Base-by-base conservation (phyloP, 2,329 filamentous ascomycete species). In the Microdochium trichocladiopsis region DNA sequence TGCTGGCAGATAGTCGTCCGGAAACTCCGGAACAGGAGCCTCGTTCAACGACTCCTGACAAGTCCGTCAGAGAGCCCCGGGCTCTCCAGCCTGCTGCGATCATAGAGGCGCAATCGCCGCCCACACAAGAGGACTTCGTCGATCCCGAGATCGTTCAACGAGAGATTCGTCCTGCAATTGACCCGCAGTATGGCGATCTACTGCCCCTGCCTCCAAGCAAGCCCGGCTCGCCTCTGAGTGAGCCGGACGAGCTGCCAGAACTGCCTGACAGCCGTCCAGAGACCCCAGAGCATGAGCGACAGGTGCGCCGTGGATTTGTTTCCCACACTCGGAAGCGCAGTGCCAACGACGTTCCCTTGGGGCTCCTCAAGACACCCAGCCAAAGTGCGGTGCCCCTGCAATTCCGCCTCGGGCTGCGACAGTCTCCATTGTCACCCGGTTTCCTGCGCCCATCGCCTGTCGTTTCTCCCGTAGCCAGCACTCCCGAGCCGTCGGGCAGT, bases 141-240 rank as follows among this genome's bases (percentile, higher is more conserved):
- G 80, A 84, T 59, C 78, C 80, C 18, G 82, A 84, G 59, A 79
- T 86, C 59, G 71, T 74, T 50, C 72, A 76, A 52, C 73, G 82
- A 56, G 71, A 73, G 56, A 78, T 86, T 67, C 83, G 82, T 63
- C 81, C 81, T 57, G 81, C 82, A 57, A 85, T 86, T 60, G 83
- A 87, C 63, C 83, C 83, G 37, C 76, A 81, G 57, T 83, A 83
- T 68, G 80, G 82, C 56, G 83, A 87, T 63, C 69, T 86, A 49
- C 74, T 87, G 52, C 81, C 82, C 36, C 69, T 87, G 37, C 83
- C 83, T 51, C 83, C 83, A 28, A 85, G 80, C 62, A 72, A 74
- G 55, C 76, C 80, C 53, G 71, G 71, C 41, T 78, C 78, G 50
- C 79, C 78, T 24, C 62, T 65, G 52, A 53, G 60, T 47, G 54